Base-by-base conservation (phyloP, 2,329 filamentous ascomycete species). In the Rutstroemia sp. region DNA sequence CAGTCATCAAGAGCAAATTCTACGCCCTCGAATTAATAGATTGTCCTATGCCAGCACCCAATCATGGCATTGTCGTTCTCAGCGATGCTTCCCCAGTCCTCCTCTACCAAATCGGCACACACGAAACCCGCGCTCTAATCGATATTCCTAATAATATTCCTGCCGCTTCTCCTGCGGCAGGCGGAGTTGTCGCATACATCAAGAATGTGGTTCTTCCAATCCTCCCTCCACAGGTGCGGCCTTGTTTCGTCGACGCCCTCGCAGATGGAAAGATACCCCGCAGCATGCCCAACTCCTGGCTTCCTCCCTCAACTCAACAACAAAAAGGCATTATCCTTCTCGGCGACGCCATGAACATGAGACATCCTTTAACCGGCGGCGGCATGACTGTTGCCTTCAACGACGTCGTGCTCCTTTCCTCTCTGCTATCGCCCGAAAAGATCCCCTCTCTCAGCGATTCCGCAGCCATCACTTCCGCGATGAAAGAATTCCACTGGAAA, bases 361-460 rank as follows among this genome's bases (percentile, higher is more conserved):
- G 94, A n/a, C 94, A 99, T 73, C 94, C 94, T 1, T 79, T 99
- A 12, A 99, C 94, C 0, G 94, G 94, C 53, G 94, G 94, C 63
- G 94, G 94, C 65, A 99, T 99, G 94, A 97, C 92, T 0, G 94
- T 97, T 1, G 94, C 90, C 1, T 88, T 99, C 72, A 95, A 92
- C 74, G 94, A 99, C 69, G 92, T 89, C 1, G 80, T 94, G 10
- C 73, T 95, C 1, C 79, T 99, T 25, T 77, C 87, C 0, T 79
- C 86, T 8, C 76, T 96, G 21, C 81, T 99, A 1, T 77, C 82
- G 39, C 91, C 90, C 0, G 74, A 79, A 41, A 72, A 74, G 7
- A 79, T 96, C 0, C 86, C 88, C 4, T 75, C 79, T 61, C 79
- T 99, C 2, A 80, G 79, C 58, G 81, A 96, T 72, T 80, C 81